These are phyloP conservation scores for Cubamyces sp. DNA, from an alignment of 768 basidiomycete genomes.

Conservation along the genomic window DNA sequence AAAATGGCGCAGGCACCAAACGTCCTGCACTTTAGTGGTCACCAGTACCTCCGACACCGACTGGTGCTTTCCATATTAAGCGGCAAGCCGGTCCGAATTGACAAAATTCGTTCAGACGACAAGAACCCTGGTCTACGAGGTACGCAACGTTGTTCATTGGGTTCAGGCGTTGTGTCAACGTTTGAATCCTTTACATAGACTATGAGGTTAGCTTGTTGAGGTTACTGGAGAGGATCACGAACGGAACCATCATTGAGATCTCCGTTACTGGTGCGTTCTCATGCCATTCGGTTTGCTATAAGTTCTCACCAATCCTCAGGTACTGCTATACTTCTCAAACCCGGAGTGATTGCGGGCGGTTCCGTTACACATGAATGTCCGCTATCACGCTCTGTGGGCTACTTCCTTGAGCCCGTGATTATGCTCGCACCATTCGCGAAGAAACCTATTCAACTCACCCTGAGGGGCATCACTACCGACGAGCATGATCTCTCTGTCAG, in stretches of 20 bases:
- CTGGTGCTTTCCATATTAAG: slow-evolving; percentile 89
- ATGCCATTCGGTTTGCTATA: background rate
- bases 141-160: slow-evolving; percentile 35
- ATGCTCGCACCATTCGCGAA: slow-evolving; percentile 95
- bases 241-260: slow-evolving; percentile 94
- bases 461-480: slow-evolving; percentile 92
- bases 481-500: slow-evolving; percentile 88
- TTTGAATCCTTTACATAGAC: slow-evolving; percentile 51
- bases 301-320: slow-evolving; percentile 47
- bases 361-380: slow-evolving; percentile 85
- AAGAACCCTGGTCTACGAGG: slow-evolving; percentile 95
- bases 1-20: slow-evolving; percentile 26
- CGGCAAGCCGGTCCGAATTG: slow-evolving; percentile 81
- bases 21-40: slow-evolving; percentile 71
- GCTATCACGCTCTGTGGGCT: slow-evolving; percentile 85
- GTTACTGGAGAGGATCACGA: slow-evolving; percentile 87
- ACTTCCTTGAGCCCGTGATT: slow-evolving; percentile 89
- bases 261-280: slow-evolving; percentile 80
- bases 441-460: slow-evolving; percentile 75
- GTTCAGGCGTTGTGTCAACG: background rate
- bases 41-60: slow-evolving; percentile 81
- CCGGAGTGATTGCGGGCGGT: slow-evolving; percentile 90
- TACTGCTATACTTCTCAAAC: slow-evolving; percentile 90
- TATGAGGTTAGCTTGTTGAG: slow-evolving; percentile 91
- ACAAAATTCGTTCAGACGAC: slow-evolving; percentile 88